Evolutionary conservation across 2,329 filamentous ascomycete genomes (phyloP).

Genomic region (Proliferodiscus dingleyae): DNA sequence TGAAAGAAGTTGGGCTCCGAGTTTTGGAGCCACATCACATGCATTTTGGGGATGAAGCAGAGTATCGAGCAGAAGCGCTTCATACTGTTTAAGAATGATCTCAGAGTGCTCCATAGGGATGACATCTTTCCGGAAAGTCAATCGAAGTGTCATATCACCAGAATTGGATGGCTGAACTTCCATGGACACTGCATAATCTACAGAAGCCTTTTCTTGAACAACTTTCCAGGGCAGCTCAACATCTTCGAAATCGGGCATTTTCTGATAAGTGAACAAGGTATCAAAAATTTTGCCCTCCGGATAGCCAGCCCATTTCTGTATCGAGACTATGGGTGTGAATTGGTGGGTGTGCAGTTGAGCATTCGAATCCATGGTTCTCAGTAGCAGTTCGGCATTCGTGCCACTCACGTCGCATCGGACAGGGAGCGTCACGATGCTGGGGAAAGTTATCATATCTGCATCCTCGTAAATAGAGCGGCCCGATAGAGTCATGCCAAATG

Average conservation of each 20-base stretch:
- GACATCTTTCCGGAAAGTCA: slow-evolving; percentile 61
- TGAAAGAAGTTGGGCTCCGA: slow-evolving; percentile 49
- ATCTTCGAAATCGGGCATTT: slow-evolving; percentile 34
- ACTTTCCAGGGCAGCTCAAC: slow-evolving; percentile 49
- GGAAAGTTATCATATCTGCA: slow-evolving; percentile 61
- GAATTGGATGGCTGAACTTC: slow-evolving; percentile 60
- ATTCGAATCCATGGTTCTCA: slow-evolving; percentile 61
- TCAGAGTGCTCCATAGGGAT: slow-evolving; percentile 65
- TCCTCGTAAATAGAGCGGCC: slow-evolving; percentile 58
- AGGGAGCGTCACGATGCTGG: slow-evolving; percentile 78
- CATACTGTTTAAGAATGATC: slow-evolving; percentile 66
- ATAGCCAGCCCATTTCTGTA: slow-evolving; percentile 67
- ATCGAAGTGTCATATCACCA: slow-evolving; percentile 51
- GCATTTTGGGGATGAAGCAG: slow-evolving; percentile 42
- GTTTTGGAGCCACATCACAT: slow-evolving; percentile 19
- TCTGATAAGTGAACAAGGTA: slow-evolving; percentile 80
- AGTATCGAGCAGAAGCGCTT: slow-evolving; percentile 58
- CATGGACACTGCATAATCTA: slow-evolving; percentile 76
- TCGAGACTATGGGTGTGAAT: slow-evolving; percentile 62
- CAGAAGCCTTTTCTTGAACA: slow-evolving; percentile 59
- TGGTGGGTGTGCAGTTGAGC: slow-evolving; percentile 63
- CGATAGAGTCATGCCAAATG: slow-evolving; percentile 77
- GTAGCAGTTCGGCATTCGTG: slow-evolving; percentile 53
- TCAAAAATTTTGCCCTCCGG: slow-evolving; percentile 69
- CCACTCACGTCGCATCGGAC: slow-evolving; percentile 53